A percentile compares a stretch with the other conserved stretches of the same genome.
These are phyloP conservation scores for Boletus sp. DNA, from an alignment of 1,284 basidiomycete genomes.

Conservation along the genomic window DNA sequence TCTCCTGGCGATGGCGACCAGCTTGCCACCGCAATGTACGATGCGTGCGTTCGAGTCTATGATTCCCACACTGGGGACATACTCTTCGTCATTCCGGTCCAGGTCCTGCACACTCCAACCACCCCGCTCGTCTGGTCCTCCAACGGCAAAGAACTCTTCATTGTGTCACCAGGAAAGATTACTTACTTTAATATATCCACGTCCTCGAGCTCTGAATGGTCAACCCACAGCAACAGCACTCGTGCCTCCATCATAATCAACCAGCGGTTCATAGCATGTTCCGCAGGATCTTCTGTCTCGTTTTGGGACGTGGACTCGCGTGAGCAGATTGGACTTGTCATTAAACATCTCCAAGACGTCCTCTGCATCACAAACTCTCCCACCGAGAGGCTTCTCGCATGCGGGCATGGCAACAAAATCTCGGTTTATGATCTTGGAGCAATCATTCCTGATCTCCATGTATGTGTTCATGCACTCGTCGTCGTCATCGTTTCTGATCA, in stretches of 20 bases:
- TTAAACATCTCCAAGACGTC: neutral
- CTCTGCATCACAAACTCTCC: slow-evolving; percentile 4
- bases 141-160: slow-evolving; percentile 2
- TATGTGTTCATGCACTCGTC: neutral
- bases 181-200: neutral
- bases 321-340: neutral
- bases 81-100: neutral
- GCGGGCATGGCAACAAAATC: slow-evolving; percentile 1
- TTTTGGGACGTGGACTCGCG: slow-evolving; percentile 2
- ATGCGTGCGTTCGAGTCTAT: neutral
- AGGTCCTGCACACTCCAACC: neutral
- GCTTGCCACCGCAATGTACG: neutral
- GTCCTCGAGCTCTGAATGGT: neutral
- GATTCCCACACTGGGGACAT: neutral
- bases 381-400: neutral
- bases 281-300: slow-evolving; percentile 2
- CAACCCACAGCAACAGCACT: neutral
- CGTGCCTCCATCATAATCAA: slow-evolving; percentile 1
- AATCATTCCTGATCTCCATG: neutral
- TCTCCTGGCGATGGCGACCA: neutral
- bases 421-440: neutral
- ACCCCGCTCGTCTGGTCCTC: slow-evolving; percentile 7
- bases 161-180: slow-evolving; percentile 1
- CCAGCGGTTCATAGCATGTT: slow-evolving; percentile 2
- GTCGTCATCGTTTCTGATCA: neutral